Evolutionary conservation across 2,329 filamentous ascomycete genomes (phyloP), one percentile per base, ranked within the genome.

Genomic region (Colletotrichum destructivum): DNA sequence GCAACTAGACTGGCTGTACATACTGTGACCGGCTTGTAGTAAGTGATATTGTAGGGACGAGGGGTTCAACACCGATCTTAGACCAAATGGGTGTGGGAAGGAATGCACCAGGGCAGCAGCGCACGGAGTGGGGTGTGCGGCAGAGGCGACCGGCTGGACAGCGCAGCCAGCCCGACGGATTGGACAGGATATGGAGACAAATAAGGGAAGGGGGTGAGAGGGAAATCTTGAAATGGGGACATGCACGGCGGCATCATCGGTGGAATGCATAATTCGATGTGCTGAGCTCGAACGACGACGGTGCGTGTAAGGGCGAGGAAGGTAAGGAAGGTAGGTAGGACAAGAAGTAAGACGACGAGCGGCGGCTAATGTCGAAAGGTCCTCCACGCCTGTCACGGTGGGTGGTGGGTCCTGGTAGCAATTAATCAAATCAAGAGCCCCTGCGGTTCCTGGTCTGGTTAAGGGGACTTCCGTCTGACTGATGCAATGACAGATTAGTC

Each of bases 41-140:
- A 69, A 46, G 38, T 16, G 38, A 18, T 40, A 69, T 40, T 69
- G 40, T 64, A 56, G 52, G 62, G 54, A 4, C 23, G 55, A 51
- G 23, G 40, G 55, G 31, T 46, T 72, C 60, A 46, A 62, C 26
- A 18, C 12, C 55, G 66, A 44, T 16, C 65, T 64, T 64, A 64
- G 63, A 57, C 66, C 60, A 66, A 61, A 72, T 72, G 62, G 61
- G 66, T 62, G 61, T 72, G 70, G 66, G 67, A 71, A 40, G 35
- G 38, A 51, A 35, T 66, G 67, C 61, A 62, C 62, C 40, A 66
- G 61, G 62, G 55, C 66, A 64, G 60, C 46, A 62, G 44, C 31
- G 12, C 51, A 59, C 49, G 60, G 66, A 71, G 70, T 72, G 70
- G 70, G 70, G 61, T 72, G 57, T 49, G 69, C 62, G 59, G 57